Evolutionary conservation across 2,329 filamentous ascomycete genomes (phyloP).

Genomic region (Aspergillus sp.): DNA sequence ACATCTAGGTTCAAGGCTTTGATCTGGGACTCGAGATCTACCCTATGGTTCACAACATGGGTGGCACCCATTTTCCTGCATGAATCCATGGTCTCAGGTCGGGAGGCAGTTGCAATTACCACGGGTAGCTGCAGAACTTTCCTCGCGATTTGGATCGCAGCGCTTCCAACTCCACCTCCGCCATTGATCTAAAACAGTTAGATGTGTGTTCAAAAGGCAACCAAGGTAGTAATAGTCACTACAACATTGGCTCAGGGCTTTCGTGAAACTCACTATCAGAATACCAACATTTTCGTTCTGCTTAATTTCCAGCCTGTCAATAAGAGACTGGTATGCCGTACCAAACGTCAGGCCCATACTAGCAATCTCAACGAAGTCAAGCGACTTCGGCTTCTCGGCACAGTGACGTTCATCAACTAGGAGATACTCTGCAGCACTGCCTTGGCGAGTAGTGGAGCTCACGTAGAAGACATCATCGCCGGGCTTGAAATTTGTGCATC

Average conservation of each 20-base stretch:
- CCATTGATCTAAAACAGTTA: slow-evolving; percentile 43
- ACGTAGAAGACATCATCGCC: slow-evolving; percentile 53
- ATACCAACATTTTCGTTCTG: slow-evolving; percentile 44
- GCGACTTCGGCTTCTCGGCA: slow-evolving; percentile 45
- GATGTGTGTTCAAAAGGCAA: no score
- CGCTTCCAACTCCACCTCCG: slow-evolving; percentile 50
- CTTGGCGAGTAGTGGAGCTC: slow-evolving; percentile 45
- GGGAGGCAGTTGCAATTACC: slow-evolving; percentile 51
- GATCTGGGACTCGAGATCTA: slow-evolving; percentile 29
- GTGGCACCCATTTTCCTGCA: slow-evolving; percentile 49
- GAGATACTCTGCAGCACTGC: slow-evolving; percentile 49
- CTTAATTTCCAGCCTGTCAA: slow-evolving; percentile 48
- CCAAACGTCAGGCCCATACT: slow-evolving; percentile 51
- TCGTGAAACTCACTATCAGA: slow-evolving; percentile 35
- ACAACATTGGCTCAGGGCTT: no score
- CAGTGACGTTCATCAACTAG: slow-evolving; percentile 48
- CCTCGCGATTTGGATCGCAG: slow-evolving; percentile 52
- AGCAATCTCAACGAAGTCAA: slow-evolving; percentile 48
- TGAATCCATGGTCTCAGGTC: slow-evolving; percentile 47
- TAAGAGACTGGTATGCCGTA: slow-evolving; percentile 51
- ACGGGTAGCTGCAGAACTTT: slow-evolving; percentile 45
- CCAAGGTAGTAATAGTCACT: no score
- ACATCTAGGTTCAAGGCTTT: slow-evolving; percentile 30
- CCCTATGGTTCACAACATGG: slow-evolving; percentile 50
- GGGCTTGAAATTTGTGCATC: slow-evolving; percentile 40